A percentile compares a stretch with the other conserved stretches of the same genome.
Evolutionary conservation across 73 alveolate genomes (phyloP).

Genomic region (Tetrahymena elliotti): DNA sequence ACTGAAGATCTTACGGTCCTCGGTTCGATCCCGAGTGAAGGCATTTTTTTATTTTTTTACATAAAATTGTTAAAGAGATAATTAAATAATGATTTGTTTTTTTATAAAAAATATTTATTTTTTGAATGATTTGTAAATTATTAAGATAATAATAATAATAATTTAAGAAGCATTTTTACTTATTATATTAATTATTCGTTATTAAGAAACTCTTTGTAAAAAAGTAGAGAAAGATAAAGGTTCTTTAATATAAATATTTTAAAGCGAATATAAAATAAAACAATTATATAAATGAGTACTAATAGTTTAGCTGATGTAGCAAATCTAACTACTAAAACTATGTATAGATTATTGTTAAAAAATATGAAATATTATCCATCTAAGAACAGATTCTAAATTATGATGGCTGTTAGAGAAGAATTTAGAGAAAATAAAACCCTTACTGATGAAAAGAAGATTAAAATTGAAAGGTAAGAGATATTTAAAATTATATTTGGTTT

Average conservation of each 20-base stretch:
- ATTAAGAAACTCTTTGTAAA: not conserved
- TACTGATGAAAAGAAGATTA: conserved; percentile 5
- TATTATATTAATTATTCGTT: too few species aligned
- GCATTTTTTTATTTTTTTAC: not conserved
- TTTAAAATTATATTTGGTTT: too few species aligned
- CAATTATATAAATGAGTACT: not conserved
- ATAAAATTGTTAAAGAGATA: not conserved
- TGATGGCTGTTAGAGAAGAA: conserved; percentile 21
- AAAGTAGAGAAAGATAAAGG: not conserved
- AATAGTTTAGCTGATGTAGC: not conserved
- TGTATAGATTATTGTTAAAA: conserved; percentile 17
- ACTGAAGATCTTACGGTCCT: conserved; percentile 1
- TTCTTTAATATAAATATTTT: not conserved
- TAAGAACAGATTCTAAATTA: conserved; percentile 19
- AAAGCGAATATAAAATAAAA: too few species aligned
- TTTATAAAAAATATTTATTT: too few species aligned
- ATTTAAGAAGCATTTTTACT: not conserved
- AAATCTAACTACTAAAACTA: not conserved
- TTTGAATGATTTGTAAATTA: too few species aligned
- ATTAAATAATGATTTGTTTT: too few species aligned
- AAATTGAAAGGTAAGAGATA: not conserved
- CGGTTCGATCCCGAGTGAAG: conserved; percentile 5
- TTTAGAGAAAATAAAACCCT: not conserved
- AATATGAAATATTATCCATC: conserved; percentile 35
- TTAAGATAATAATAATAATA: too few species aligned